Evolutionary conservation across 345 rosid genomes (phyloP).

Genomic region (Clarkia xantiana): DNA sequence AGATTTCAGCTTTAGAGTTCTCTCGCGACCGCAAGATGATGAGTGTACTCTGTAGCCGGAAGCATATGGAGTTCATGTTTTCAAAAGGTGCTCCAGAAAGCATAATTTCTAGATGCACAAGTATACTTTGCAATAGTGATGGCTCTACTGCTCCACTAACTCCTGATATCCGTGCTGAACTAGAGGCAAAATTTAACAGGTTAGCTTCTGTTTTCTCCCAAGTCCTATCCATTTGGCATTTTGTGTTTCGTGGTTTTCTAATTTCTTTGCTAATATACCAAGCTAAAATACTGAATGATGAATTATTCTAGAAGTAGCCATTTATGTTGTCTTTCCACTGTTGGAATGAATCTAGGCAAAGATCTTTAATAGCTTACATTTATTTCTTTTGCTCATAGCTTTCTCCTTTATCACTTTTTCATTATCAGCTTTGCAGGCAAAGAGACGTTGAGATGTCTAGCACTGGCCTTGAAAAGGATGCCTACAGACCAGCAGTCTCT

Average conservation of each 20-base stretch:
- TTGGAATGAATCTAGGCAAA: too few relatives aligned
- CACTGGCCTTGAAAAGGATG: constrained; percentile 75
- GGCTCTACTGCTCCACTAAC: constrained; percentile 75
- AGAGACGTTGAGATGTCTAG: constrained; percentile 88
- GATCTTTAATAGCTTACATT: background rate
- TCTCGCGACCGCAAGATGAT: constrained; percentile 98
- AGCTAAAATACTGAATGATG: too few relatives aligned
- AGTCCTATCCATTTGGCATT: background rate
- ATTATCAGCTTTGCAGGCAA: constrained; percentile 82
- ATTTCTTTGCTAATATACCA: background rate
- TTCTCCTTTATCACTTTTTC: constrained; percentile 12
- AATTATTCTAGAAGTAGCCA: too few relatives aligned
- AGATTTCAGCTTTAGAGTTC: constrained; percentile 86
- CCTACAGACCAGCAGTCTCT: constrained; percentile 59
- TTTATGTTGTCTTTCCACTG: too few relatives aligned
- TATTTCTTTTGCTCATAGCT: background rate
- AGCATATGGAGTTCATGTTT: constrained; percentile 58
- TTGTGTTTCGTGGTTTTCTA: background rate
- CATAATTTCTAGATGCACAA: constrained; percentile 71
- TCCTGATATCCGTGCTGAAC: constrained; percentile 46
- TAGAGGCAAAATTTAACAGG: constrained; percentile 79
- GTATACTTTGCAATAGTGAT: constrained; percentile 65
- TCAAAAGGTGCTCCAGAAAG: constrained; percentile 98
- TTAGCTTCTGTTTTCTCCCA: constrained; percentile 10
- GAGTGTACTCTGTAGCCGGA: constrained; percentile 85